Evolutionary conservation across 2,329 filamentous ascomycete species (phyloP).

Genomic region (Zarea fungicola): DNA sequence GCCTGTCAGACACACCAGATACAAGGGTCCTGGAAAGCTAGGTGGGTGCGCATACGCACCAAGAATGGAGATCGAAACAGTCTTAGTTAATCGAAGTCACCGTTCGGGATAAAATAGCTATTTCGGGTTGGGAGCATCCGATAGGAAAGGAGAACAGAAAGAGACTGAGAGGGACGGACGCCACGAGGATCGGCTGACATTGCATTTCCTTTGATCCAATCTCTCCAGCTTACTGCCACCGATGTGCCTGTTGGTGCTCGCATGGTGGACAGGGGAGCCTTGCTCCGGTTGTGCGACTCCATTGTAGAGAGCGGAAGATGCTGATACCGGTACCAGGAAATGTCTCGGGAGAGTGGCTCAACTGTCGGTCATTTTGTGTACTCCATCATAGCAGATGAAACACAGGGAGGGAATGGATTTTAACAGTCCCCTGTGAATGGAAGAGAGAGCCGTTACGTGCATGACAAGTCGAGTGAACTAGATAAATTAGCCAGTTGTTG

Average conservation of each 20-base stretch:
- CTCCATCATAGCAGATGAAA: background rate
- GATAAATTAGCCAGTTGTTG: background rate
- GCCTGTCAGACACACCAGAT: too few species aligned
- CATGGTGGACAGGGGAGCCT: slow-evolving; percentile 2
- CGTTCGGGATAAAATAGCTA: too few species aligned
- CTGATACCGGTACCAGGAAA: too few species aligned
- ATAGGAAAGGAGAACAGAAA: background rate
- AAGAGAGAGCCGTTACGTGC: too few species aligned
- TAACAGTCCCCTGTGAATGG: background rate
- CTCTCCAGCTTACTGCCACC: background rate
- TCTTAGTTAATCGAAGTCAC: too few species aligned
- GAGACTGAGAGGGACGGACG: background rate
- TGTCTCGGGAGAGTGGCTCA: background rate
- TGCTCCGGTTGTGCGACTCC: too few species aligned
- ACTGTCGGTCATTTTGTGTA: background rate
- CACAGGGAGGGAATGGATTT: background rate
- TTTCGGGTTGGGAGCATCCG: too few species aligned
- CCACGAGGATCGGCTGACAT: slow-evolving; percentile 1
- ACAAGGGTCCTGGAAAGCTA: too few species aligned
- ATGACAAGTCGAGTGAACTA: too few species aligned
- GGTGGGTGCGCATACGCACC: too few species aligned
- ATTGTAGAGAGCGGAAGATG: too few species aligned
- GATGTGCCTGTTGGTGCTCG: background rate
- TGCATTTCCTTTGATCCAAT: slow-evolving; percentile 10
- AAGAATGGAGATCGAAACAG: too few species aligned